Conservation (phyloP, 768 basidiomycete species). For the Pulveroboletus sp. region DNA sequence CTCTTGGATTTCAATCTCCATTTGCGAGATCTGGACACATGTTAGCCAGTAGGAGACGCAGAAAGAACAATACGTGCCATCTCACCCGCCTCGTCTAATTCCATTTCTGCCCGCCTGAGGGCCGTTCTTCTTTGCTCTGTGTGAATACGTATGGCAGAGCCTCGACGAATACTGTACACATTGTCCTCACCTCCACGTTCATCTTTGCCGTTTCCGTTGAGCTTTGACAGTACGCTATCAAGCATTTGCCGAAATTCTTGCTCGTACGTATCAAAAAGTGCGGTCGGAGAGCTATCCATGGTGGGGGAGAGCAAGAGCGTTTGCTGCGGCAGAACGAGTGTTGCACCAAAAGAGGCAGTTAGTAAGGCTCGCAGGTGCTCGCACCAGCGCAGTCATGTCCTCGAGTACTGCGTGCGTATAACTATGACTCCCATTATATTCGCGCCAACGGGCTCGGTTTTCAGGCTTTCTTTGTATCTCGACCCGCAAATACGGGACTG, state of each 20-base stretch:
- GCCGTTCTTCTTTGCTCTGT: constrained; percentile 78
- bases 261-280: constrained; percentile 89
- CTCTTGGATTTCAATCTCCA: constrained; percentile 97
- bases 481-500: constrained; percentile 95
- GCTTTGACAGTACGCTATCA: constrained; percentile 66
- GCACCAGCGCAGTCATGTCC: constrained; percentile 33
- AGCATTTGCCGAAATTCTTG: constrained; percentile 87
- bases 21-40: constrained; percentile 79
- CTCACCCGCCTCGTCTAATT: constrained; percentile 97
- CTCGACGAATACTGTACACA: background rate
- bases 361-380: constrained; percentile 3
- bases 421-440: constrained; percentile 2
- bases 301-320: constrained; percentile 5
- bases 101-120: constrained; percentile 84
- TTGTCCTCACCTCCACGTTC: constrained; percentile 59
- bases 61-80: constrained; percentile 52
- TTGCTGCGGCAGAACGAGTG: constrained; percentile 15
- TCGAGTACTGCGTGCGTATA: constrained; percentile 24
- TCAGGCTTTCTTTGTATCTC: constrained; percentile 59
- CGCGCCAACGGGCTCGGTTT: constrained; percentile 8
- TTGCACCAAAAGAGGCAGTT: constrained; percentile 25
- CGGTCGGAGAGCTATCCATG: constrained; percentile 82
- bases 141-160: constrained; percentile 1
- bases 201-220: constrained; percentile 64
- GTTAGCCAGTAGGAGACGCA: constrained; percentile 1